Evolutionary conservation across 257 asterid species (phyloP).

Genomic region (Capsicum baccatum): DNA sequence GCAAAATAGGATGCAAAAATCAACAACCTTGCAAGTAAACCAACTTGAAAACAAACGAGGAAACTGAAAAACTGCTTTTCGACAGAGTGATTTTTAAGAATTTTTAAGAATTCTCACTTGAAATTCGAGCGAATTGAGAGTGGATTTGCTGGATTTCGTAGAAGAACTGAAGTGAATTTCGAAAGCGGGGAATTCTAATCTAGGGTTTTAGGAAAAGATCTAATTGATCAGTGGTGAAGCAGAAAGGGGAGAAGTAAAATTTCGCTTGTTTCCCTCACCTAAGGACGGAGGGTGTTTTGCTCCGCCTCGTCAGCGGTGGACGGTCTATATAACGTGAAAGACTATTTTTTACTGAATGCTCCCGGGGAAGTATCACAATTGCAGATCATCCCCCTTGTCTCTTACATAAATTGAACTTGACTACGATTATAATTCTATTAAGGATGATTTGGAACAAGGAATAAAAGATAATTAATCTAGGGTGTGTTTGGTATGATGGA

Average conservation of each 20-base stretch:
- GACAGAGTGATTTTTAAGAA: not conserved
- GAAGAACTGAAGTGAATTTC: not conserved
- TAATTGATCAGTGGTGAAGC: not conserved
- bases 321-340: constrained; percentile 1
- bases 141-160: not conserved
- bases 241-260: not conserved
- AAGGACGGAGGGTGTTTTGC: not conserved
- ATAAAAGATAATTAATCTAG: too few species aligned
- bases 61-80: not conserved
- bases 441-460: too few species aligned
- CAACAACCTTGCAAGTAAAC: not conserved
- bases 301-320: constrained; percentile 10
- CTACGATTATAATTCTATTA: not conserved
- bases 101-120: not conserved
- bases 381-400: not conserved
- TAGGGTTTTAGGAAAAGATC: constrained; percentile 11
- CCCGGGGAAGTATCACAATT: not conserved
- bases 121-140: not conserved
- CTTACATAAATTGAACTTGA: not conserved
- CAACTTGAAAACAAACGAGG: not conserved
- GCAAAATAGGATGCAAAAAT: not conserved
- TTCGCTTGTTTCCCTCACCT: constrained; percentile 13
- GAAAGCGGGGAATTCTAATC: not conserved
- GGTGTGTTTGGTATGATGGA: too few species aligned
- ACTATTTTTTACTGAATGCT: not conserved